Percentiles rank a stretch among this genome's conserved stretches.
Conservation (phyloP, 176 grass and related monocot species). For the Thalia dealbata region DNA sequence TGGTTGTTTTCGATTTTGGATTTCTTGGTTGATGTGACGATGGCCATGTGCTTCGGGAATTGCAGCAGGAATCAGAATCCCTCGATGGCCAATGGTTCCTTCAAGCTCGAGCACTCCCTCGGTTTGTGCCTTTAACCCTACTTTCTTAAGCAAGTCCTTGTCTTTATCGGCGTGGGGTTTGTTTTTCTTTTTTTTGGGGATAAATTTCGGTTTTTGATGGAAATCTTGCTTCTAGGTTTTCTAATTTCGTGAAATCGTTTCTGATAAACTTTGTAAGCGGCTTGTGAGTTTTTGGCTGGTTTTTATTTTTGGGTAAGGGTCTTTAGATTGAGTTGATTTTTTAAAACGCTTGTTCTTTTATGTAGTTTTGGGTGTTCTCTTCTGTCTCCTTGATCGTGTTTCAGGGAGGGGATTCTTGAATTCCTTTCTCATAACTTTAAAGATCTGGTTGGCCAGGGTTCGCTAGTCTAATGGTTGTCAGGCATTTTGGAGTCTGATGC, state of each 20-base stretch:
- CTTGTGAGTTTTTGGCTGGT: too few species aligned
- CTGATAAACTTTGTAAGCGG: neutral
- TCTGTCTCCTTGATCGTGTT: neutral
- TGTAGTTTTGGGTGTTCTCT: neutral
- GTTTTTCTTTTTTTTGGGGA: neutral
- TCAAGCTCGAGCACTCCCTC: constrained; percentile 14
- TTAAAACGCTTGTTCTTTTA: too few species aligned
- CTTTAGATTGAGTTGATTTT: too few species aligned
- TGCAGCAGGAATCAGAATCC: neutral
- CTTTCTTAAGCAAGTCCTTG: neutral
- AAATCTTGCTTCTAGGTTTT: neutral
- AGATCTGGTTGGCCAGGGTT: neutral
- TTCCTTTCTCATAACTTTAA: neutral
- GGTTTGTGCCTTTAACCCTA: neutral
- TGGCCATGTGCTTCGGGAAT: neutral
- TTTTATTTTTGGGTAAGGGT: too few species aligned
- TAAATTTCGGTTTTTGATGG: neutral
- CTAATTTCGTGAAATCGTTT: neutral
- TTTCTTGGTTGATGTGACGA: neutral
- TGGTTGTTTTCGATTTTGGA: neutral
- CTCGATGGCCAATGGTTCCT: constrained; percentile 15
- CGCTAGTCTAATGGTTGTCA: neutral
- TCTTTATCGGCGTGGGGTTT: neutral
- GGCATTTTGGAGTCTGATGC: neutral
- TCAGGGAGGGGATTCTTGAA: neutral